Conservation (phyloP, 192 early-diverging fungal genomes). For the Podila minutissima region DNA sequence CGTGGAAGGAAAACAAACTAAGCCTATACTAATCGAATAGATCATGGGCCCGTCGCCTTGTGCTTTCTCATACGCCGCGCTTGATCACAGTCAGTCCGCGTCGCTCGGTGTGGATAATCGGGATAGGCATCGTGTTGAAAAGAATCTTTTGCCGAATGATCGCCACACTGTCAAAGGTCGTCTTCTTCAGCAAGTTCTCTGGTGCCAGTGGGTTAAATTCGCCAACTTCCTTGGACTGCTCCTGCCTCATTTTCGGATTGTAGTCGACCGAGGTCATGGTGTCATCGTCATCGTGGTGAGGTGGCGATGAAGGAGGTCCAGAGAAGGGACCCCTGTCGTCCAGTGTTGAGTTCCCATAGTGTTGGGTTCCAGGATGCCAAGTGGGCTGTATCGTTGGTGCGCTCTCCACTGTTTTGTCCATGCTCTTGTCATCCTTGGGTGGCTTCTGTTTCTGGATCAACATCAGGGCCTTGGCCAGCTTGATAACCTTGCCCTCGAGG, state of each 20-base stretch:
- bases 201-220: slow-evolving; percentile 16
- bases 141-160: slow-evolving; percentile 48
- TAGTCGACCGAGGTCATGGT: slow-evolving; percentile 24
- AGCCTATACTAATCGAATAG: neutral
- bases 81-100: slow-evolving; percentile 43
- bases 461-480: slow-evolving; percentile 29
- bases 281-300: slow-evolving; percentile 28
- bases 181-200: slow-evolving; percentile 4
- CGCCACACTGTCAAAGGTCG: slow-evolving; percentile 35
- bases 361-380: neutral
- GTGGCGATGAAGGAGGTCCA: neutral
- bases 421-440: neutral
- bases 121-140: slow-evolving; percentile 44
- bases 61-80: slow-evolving; percentile 20
- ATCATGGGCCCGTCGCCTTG: neutral
- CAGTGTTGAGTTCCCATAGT: neutral
- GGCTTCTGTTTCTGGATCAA: slow-evolving; percentile 41
- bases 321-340: neutral
- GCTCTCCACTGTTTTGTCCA: neutral
- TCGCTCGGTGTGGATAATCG: slow-evolving; percentile 45
- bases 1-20: neutral
- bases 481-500: slow-evolving; percentile 32
- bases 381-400: neutral
- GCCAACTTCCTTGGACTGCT: neutral
- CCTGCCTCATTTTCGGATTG: neutral